Evolutionary conservation across 768 basidiomycete genomes (phyloP).

Genomic region (Crucibulum laeve): DNA sequence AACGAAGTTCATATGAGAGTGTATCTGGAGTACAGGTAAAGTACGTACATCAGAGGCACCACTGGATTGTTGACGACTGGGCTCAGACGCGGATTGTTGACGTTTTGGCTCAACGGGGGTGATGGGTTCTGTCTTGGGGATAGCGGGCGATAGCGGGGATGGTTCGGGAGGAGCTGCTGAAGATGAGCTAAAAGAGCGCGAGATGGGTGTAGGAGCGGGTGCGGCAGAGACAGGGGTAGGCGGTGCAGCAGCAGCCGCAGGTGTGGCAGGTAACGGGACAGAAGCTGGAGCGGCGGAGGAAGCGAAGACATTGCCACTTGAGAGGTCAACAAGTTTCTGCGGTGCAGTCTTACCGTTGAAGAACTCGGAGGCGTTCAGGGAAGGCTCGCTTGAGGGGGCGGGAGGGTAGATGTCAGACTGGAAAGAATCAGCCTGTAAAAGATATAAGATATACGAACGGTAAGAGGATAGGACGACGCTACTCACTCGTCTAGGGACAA

Average conservation of each 20-base stretch:
- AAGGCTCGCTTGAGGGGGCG: conserved; percentile 76
- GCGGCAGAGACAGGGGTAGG: neutral
- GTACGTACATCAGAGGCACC: no score
- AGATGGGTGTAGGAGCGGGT: neutral
- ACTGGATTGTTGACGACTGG: no score
- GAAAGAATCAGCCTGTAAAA: conserved; percentile 80
- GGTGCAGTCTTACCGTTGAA: conserved; percentile 78
- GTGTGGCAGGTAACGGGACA: conserved; percentile 1
- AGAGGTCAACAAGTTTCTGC: conserved; percentile 78
- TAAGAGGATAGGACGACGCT: neutral
- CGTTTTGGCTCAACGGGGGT: no score
- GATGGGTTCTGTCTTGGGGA: no score
- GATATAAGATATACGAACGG: conserved; percentile 4
- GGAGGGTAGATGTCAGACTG: conserved; percentile 97
- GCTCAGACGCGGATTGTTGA: no score
- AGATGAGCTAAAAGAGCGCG: neutral
- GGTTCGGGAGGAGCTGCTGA: neutral
- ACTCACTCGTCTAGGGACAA: conserved; percentile 86
- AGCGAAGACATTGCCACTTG: conserved; percentile 50
- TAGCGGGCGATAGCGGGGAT: neutral
- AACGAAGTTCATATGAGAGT: neutral
- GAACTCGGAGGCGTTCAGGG: conserved; percentile 80
- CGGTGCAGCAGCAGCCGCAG: neutral
- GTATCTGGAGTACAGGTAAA: conserved; percentile 1
- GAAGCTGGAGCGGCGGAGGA: conserved; percentile 12